Base-by-base conservation (phyloP, 1,284 basidiomycete genomes). In the Apiotrichum sp. region DNA sequence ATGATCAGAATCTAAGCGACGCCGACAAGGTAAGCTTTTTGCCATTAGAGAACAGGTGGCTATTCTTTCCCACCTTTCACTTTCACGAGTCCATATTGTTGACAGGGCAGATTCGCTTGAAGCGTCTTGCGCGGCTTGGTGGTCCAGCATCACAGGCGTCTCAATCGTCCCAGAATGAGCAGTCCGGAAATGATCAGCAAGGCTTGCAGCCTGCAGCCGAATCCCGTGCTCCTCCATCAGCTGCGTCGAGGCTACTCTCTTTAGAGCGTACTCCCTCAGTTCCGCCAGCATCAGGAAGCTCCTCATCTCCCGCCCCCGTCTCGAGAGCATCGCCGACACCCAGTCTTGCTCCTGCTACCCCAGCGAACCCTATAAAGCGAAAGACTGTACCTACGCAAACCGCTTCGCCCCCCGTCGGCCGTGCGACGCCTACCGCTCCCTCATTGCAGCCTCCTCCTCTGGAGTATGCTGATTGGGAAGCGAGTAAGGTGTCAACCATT, bases 111-210 rank as follows among this genome's bases (percentile, higher is more conserved):
- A 91, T 93, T 69, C 88, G 90, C 63, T 77, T 89, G 72, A 93
- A 92, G 77, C 84, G 90, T 57, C 80, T 93, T 42, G 89, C 87
- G 45, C 87, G 86, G 69, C 79, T 92, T 32, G 86, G 87, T 67
- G 75, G 72, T 46, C 62, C 76, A 10, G 34, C 47, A 9, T 29
- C 47, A 9, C 49, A 41, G 40, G 39, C 39, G 36, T 7, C 36
- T 38, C 14, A 16, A 14, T 2, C 36, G 6, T n/a, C 57, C n/a
- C 52, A 34, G 46, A 53, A 52, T 22, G 22, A 22, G 22, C 22
- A 22, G 22, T 22, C 22, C 22, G 22, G 22, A 22, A 22, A 22
- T 22, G 22, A 22, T 22, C 22, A 22, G 22, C 22, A 22, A 22
- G 22, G 22, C 22, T 22, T 22, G 33, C 61, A 41, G 51, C 40